phyloP scores from a whole-genome alignment of 2,329 filamentous ascomycete genomes.

The Colletotrichum simmondsii region DNA sequence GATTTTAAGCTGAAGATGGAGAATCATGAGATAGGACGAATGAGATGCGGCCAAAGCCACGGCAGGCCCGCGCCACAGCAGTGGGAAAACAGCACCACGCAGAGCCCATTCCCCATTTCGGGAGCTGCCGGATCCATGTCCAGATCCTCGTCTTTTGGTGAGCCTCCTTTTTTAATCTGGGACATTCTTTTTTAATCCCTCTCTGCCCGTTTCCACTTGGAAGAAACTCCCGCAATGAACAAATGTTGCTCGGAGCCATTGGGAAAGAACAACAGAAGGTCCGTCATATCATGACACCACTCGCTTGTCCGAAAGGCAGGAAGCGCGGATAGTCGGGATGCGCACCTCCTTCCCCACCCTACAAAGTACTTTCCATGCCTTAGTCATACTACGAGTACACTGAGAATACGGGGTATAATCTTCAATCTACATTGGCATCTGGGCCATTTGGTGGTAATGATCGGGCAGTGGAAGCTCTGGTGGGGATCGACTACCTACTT shows the following conservation, averaged over 20 bases:
- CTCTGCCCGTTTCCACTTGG: not conserved
- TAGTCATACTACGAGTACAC: not conserved
- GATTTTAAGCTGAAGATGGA: constrained; percentile 14
- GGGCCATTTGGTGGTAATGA: not conserved
- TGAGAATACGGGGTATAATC: too few species aligned
- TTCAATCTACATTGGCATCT: not conserved
- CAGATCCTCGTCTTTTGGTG: not conserved
- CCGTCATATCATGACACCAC: not conserved
- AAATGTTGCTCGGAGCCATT: not conserved
- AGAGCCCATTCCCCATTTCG: constrained; percentile 2
- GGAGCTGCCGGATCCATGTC: not conserved
- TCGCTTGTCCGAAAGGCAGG: not conserved
- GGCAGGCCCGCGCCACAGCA: not conserved
- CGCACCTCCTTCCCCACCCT: not conserved
- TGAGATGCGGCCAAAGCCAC: constrained; percentile 5
- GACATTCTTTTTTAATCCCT: not conserved
- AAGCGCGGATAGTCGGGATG: not conserved
- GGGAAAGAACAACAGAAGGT: not conserved
- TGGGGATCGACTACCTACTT: constrained; percentile 8
- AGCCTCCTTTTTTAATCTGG: not conserved
- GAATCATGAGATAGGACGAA: constrained; percentile 22
- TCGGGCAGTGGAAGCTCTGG: constrained; percentile 1
- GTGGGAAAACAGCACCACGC: constrained; percentile 13
- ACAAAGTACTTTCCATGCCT: not conserved
- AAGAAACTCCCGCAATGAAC: not conserved